Base-by-base conservation (phyloP, 2,329 filamentous ascomycete species). In the Penicillium sp. region DNA sequence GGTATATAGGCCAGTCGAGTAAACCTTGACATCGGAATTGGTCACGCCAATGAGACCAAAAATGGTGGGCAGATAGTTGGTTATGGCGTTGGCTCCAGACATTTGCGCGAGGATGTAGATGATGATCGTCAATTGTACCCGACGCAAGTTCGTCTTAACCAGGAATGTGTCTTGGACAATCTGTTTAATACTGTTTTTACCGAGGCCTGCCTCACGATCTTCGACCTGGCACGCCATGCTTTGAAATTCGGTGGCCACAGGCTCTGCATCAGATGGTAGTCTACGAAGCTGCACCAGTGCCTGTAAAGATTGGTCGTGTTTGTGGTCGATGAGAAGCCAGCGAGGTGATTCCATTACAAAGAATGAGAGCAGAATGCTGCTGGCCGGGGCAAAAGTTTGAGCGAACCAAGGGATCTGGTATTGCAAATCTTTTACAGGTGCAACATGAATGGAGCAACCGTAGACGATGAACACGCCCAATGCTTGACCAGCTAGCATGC, bases 71-170 rank as follows among this genome's bases (percentile, higher is more conserved):
- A 79, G 61, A 56, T 80, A 77, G 11, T 68, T 64, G 1, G 75
- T 76, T 39, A 81, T 69, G 5, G 70, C 67, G 64, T 77, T 76
- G 13, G 73, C 76, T 13, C 76, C 74, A 0, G 75, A 76, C 13
- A 79, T 65, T 58, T 80, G 74, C 0, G 76, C 61, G 1, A 78
- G 60, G 0, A 64, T 67, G 42, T 75, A 77, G 0, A 69, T 66
- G 3, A 75, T 51, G 0, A 76, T 47, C 4, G 60, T 56, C 50
- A 76, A 74, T 50, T 75, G 70, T 1, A 74, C 54, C 10, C 75
- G 71, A 16, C 74, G 72, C 5, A 76, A 65, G 48, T 78, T 78
- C 2, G 71, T 58, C 0, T 64, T 57, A 0, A 71, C 67, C 1
- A 62, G 58, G 34, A 78, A 76, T 0, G 69, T 72, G 49, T 78